phyloP scores from a whole-genome alignment of 2,329 filamentous ascomycete species.

The Penicillium sp. region DNA sequence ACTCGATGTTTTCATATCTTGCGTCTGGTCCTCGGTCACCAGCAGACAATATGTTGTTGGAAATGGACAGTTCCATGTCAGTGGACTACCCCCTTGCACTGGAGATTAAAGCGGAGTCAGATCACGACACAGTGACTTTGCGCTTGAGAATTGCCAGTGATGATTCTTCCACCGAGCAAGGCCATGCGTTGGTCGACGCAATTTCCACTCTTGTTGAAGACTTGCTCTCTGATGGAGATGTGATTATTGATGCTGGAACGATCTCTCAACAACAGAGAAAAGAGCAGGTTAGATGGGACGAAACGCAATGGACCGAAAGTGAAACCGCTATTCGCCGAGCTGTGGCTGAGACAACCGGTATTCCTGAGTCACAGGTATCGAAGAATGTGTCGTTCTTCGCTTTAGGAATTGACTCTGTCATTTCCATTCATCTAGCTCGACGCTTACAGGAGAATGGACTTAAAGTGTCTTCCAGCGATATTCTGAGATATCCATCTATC shows the following conservation, averaged over 20 bases:
- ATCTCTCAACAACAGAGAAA: neutral
- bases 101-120: conserved; percentile 2
- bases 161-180: neutral
- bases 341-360: neutral
- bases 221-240: neutral
- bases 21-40: neutral
- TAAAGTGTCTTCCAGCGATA: neutral
- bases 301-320: neutral
- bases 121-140: neutral
- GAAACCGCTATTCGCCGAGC: neutral
- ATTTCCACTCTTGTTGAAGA: neutral
- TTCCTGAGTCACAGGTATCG: neutral
- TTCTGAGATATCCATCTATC: conserved; percentile 3
- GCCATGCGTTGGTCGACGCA: neutral
- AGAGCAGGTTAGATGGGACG: neutral
- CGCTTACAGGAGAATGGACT: neutral
- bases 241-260: neutral
- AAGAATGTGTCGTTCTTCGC: conserved; percentile 5
- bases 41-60: neutral
- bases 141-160: neutral
- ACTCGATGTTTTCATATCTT: conserved; percentile 4
- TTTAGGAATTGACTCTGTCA: conserved; percentile 3
- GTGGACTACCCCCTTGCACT: conserved; percentile 5
- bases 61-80: conserved; percentile 3
- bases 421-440: conserved; percentile 1